Evolutionary conservation across 2,329 filamentous ascomycete genomes (phyloP), one percentile per base, ranked within the genome.

Genomic region (Trichoderma sp.): DNA sequence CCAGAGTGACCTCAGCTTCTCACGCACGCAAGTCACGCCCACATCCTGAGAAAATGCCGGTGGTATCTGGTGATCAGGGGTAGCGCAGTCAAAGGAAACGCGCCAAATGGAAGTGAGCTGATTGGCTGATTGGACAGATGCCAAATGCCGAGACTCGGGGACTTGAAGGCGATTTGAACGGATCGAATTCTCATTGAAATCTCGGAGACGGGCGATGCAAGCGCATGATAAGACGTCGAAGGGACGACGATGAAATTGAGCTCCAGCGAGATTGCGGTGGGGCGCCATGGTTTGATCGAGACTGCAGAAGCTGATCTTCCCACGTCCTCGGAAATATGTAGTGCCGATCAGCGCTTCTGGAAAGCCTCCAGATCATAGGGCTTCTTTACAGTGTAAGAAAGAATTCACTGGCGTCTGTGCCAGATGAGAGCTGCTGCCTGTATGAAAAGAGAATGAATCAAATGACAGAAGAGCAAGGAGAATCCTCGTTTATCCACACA

Each of bases 241-340:
- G 43, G 62, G 34, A 68, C 65, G 53, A 43, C 39, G 53, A 60
- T 53, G 53, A 53, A 26, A 6, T 47, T 43, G 51, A 39, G 47
- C 32, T 32, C 15, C 28, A 36, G 66, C 34, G 66, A 70, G 66
- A 70, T 70, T 70, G 66, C 66, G 57, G 66, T 70, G 66, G 66
- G 57, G 66, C 66, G 39, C 21, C 28, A 36, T 61, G 66, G 57
- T 61, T 61, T 51, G 64, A 53, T 53, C 21, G 66, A 61, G 66
- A 21, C 53, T 47, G 57, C 57, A 58, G 57, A 70, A 70, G 57
- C 28, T 70, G 66, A 70, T 70, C 66, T 70, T n/a, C 28, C 21
- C 24, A 34, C 18, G 51, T 15, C 24, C 24, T 58, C 66, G 66
- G 66, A 70, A 70, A 34, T 70, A 70, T 24, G 66, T 70, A 70